A percentile compares a stretch with the other conserved stretches of the same genome.
Evolutionary conservation across 2,329 filamentous ascomycete species (phyloP).

Genomic region (Sarocladium oryzae): DNA sequence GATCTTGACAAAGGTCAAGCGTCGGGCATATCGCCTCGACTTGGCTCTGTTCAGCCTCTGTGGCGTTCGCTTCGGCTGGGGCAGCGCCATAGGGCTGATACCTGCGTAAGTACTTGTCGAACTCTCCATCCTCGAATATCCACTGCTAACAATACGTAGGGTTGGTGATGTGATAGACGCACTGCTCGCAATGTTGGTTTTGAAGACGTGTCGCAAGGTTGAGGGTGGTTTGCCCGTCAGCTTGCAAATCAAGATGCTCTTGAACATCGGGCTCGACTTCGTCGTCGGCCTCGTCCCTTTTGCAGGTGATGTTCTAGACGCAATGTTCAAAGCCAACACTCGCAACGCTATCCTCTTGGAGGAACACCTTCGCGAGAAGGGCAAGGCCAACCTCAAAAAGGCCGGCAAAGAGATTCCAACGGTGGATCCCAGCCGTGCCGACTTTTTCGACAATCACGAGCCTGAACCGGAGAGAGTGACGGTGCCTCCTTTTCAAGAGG

Average conservation of each 20-base stretch:
- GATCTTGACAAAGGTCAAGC: constrained; percentile 79
- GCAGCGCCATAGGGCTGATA: constrained; percentile 75
- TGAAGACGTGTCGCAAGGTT: constrained; percentile 64
- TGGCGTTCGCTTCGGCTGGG: constrained; percentile 83
- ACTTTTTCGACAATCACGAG: constrained; percentile 37
- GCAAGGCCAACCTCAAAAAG: constrained; percentile 47
- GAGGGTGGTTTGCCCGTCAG: constrained; percentile 65
- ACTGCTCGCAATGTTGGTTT: constrained; percentile 67
- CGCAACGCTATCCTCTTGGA: constrained; percentile 68
- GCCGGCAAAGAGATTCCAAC: constrained; percentile 40
- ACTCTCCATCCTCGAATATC: background rate
- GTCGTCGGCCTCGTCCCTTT: constrained; percentile 67
- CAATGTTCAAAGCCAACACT: constrained; percentile 67
- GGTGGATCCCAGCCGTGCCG: constrained; percentile 46
- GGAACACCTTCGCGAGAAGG: constrained; percentile 60
- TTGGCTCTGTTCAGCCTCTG: constrained; percentile 75
- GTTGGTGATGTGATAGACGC: constrained; percentile 70
- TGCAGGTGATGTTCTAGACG: constrained; percentile 69
- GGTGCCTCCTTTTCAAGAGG: constrained; percentile 19
- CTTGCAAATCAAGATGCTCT: constrained; percentile 65
- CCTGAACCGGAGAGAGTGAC: constrained; percentile 18
- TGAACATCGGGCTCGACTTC: constrained; percentile 74
- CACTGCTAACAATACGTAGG: constrained; percentile 35
- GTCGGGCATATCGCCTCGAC: constrained; percentile 79
- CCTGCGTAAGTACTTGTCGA: constrained; percentile 58